These are phyloP conservation scores for Diaporthe australafricana DNA, from an alignment of 2,329 filamentous ascomycete species.

Conservation along the genomic window DNA sequence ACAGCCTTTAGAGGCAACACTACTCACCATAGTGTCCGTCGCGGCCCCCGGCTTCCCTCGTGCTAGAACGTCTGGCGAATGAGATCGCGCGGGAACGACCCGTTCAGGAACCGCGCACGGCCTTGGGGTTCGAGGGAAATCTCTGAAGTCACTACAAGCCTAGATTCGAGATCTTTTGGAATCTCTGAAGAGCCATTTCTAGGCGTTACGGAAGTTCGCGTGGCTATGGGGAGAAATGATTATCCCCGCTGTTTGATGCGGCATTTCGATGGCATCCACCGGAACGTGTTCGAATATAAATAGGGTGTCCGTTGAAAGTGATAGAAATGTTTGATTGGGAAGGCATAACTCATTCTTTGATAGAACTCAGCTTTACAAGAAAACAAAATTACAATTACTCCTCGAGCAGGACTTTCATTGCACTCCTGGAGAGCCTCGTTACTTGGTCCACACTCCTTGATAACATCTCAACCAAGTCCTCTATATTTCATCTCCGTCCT, in stretches of 20 bases:
- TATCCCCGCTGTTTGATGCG: not conserved
- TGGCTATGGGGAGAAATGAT: not conserved
- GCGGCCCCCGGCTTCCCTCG: not conserved
- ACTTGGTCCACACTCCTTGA: not conserved
- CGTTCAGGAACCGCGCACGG: constrained; percentile 1
- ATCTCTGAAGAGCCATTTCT: not conserved
- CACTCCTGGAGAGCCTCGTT: not conserved
- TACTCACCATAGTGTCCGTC: constrained; percentile 3
- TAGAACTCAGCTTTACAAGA: not conserved
- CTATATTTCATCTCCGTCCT: not conserved
- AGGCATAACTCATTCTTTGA: not conserved
- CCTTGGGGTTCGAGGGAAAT: not conserved
- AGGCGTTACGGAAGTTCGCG: not conserved
- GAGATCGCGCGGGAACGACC: constrained; percentile 3
- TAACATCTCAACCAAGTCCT: not conserved
- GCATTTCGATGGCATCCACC: not conserved
- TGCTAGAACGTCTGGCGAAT: not conserved
- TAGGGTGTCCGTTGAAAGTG: not conserved
- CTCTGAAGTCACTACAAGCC: not conserved
- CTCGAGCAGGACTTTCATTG: constrained; percentile 13
- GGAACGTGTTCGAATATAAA: not conserved
- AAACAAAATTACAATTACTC: not conserved
- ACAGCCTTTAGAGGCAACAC: not conserved
- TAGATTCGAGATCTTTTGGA: not conserved
- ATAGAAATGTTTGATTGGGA: too few species aligned